A percentile compares a stretch with the other conserved stretches of the same genome.
Evolutionary conservation across 129 eudicot genomes (phyloP).

Genomic region (Lactuca saligna): DNA sequence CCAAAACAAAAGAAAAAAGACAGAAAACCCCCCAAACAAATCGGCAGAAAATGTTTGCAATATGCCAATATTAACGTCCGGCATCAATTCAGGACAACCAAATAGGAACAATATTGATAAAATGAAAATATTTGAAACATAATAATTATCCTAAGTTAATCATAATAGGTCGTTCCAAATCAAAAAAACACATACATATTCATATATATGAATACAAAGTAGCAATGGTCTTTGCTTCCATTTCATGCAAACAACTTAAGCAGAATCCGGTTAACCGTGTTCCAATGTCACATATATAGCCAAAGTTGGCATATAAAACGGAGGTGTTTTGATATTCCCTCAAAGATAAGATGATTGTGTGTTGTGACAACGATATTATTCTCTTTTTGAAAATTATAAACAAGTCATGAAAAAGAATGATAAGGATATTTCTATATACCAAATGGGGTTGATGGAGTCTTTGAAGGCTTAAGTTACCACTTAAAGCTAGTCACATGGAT

Average conservation of each 20-base stretch:
- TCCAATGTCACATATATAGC: no score
- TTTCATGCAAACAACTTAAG: no score
- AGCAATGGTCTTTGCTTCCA: no score
- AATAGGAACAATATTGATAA: no score
- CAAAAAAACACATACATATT: no score
- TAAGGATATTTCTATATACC: background rate
- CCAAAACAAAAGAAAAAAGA: background rate
- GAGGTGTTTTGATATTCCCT: background rate
- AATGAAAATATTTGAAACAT: no score
- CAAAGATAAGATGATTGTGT: background rate
- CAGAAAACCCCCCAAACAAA: background rate
- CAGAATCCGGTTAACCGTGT: no score
- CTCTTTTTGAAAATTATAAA: background rate
- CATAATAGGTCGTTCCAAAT: no score
- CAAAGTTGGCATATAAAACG: no score
- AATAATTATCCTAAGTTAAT: no score
- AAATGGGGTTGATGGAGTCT: constrained; percentile 12
- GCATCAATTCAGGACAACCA: background rate
- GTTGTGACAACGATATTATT: background rate
- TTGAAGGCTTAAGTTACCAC: constrained; percentile 22
- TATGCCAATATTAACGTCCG: background rate
- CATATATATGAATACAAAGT: no score
- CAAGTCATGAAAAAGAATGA: background rate
- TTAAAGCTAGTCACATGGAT: background rate
- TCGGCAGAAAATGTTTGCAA: background rate